Evolutionary conservation across 345 rosid species (phyloP), one percentile per base, ranked within the genome.

Genomic region (Camelina sativa): DNA sequence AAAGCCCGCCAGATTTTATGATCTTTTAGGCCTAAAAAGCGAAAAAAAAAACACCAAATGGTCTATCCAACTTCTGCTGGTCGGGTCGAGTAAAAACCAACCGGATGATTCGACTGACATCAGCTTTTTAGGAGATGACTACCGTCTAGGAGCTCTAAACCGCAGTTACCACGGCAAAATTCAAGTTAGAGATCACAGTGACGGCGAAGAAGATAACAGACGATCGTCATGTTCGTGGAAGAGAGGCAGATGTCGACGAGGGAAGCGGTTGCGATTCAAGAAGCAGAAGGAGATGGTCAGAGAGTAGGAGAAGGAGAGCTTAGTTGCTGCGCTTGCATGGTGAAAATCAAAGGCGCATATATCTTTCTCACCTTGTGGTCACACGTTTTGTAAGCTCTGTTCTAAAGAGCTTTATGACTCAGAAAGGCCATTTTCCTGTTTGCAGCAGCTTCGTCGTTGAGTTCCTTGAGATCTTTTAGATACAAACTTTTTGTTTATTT

Each of bases 281-380:
- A 86, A 82, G 93, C 93, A 0, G 85, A 19, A 6, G 79, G 46
- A 16, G 80, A n/a, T 4, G 85, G 30, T 3, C 73, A 48, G 1
- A 74, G 47, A 0, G 73, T 23, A 16, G 76, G 73, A 6, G 89
- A 85, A 11, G 84, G 79, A 7, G 97, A 86, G 74, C 59, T 76
- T 6, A 79, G 71, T 7, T 92, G 97, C 78, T 90, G 97, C 72
- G 91, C 90, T 48, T 95, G 99, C 85, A 81, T 80, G 84, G 90
- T 92, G 65, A 85, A 93, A 79, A 88, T 86, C 47, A 95, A 86
- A 84, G 97, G 97, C 1, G 85, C 99, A 38, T n/a, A n/a, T n/a
- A n/a, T 89, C 93, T 10, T 85, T 89, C 67, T 87, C 90, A 30
- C 97, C 97, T 20, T 95, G 99, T 8, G 99, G 97, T 19, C 99